A percentile compares a stretch with the other conserved stretches of the same genome.
Evolutionary conservation across 2,329 filamentous ascomycete species (phyloP).

Genomic region (Fonsecaea monophora): DNA sequence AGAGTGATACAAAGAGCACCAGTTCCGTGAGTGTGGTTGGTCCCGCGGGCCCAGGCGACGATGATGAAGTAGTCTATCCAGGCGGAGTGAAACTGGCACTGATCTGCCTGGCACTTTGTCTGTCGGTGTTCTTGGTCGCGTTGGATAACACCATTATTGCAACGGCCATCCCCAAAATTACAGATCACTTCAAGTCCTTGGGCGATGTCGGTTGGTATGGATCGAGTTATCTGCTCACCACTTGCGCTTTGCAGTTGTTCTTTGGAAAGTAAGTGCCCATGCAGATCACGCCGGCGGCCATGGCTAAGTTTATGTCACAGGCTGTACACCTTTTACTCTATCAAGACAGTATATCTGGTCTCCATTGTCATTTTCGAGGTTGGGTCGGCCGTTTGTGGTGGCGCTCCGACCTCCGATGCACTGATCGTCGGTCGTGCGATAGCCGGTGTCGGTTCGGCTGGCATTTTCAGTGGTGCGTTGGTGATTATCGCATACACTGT

Average conservation of each 20-base stretch:
- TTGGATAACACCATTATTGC: conserved; percentile 48
- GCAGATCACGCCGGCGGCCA: too few species aligned
- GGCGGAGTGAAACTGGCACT: conserved; percentile 44
- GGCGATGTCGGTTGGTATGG: conserved; percentile 41
- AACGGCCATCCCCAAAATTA: conserved; percentile 41
- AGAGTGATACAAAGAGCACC: conserved; percentile 22
- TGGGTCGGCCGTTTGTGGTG: conserved; percentile 53
- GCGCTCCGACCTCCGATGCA: conserved; percentile 43
- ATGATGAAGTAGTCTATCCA: conserved; percentile 49
- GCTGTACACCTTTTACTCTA: conserved; percentile 55
- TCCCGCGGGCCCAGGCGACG: conserved; percentile 43
- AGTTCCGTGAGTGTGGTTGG: conserved; percentile 5
- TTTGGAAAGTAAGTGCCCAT: conserved; percentile 39
- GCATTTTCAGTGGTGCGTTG: conserved; percentile 43
- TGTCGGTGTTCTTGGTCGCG: conserved; percentile 50
- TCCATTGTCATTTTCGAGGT: conserved; percentile 54
- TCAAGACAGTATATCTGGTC: conserved; percentile 52
- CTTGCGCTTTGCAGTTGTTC: conserved; percentile 40
- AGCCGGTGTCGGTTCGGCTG: conserved; percentile 44
- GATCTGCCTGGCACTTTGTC: conserved; percentile 48
- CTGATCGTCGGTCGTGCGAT: conserved; percentile 47
- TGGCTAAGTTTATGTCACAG: conserved; percentile 39
- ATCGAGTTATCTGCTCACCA: conserved; percentile 40
- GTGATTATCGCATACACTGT: conserved; percentile 50
- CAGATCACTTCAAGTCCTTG: conserved; percentile 40